phyloP scores from a whole-genome alignment of 164 flowering plant genomes.

The Vitis labrusca region DNA sequence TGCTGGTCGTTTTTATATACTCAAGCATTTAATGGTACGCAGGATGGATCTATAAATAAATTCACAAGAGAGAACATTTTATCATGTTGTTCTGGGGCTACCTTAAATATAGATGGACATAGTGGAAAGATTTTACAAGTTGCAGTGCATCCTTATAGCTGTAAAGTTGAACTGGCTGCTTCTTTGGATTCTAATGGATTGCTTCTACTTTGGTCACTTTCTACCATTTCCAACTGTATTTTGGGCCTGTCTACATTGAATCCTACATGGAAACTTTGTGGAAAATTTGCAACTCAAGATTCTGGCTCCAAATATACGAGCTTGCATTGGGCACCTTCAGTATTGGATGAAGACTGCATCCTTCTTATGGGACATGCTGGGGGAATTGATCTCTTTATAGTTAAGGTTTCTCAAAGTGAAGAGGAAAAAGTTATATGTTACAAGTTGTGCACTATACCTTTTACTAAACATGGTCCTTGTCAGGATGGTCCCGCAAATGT shows the following conservation, averaged over 20 bases:
- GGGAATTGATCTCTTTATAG: conserved; percentile 75
- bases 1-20: conserved; percentile 58
- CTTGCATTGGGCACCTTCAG: conserved; percentile 80
- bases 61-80: conserved; percentile 20
- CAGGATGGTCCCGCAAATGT: conserved; percentile 48
- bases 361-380: conserved; percentile 68
- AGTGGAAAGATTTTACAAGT: conserved; percentile 63
- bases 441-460: conserved; percentile 74
- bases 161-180: conserved; percentile 61
- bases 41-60: conserved; percentile 25
- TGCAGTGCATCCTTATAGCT: conserved; percentile 60
- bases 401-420: conserved; percentile 33
- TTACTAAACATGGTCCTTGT: conserved; percentile 27
- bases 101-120: conserved; percentile 64
- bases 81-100: conserved; percentile 27
- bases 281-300: conserved; percentile 30
- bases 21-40: conserved; percentile 18
- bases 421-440: conserved; percentile 38
- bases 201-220: conserved; percentile 75
- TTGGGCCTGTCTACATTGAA: conserved; percentile 41
- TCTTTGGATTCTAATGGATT: conserved; percentile 83
- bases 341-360: conserved; percentile 45
- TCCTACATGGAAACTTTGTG: conserved; percentile 62
- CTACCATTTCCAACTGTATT: conserved; percentile 40
- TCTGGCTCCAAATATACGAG: conserved; percentile 49